Evolutionary conservation across 2,329 filamentous ascomycete species (phyloP), one percentile per base, ranked within the genome.

Genomic region (Paecilomyces dactylethromorphus): DNA sequence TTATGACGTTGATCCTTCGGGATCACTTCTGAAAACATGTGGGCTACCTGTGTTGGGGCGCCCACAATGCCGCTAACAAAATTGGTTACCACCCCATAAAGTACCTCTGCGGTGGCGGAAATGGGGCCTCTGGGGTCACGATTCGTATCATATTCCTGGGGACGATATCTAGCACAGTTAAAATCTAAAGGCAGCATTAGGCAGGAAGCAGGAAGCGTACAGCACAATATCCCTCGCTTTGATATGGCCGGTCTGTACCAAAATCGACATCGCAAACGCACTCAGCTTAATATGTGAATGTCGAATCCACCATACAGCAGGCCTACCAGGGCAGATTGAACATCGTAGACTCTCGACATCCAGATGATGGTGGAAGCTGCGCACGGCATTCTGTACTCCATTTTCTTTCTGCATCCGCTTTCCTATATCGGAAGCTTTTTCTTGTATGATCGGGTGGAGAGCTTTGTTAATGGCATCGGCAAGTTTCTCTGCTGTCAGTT

Each of bases 391-490:
- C 18, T 6, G 15, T 45, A 18, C 18, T 7, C 39, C 39, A 45
- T 45, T 45, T 31, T 55, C 45, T 22, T 18, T n/a, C 39, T 18
- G n/a, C 39, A 29, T 66, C 12, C 82, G 69, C 1, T 69, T 67
- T 3, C 69, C 63, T 0, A 79, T 80, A 3, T 71, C 68, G 3
- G 64, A 63, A 10, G 66, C 64, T 10, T 73, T 74, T 49, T 75
- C 68, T 0, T 72, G 68, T 2, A 45, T 18, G 11, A n/a, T 8
- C 3, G 11, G 70, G 75, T 0, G 82, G 69, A 56, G 76, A 79
- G 56, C 71, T 76, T 4, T 62, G 65, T 50, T 45, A n/a, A 84
- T 83, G 4, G 78, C 79, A 1, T 74, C 72, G 0, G 78, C 75
- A 1, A 84, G 68, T 12, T 71, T 78, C 10, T 77, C 67, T 3